Conservation (phyloP, 179 eudicot genomes). For the Camellia oleifera region DNA sequence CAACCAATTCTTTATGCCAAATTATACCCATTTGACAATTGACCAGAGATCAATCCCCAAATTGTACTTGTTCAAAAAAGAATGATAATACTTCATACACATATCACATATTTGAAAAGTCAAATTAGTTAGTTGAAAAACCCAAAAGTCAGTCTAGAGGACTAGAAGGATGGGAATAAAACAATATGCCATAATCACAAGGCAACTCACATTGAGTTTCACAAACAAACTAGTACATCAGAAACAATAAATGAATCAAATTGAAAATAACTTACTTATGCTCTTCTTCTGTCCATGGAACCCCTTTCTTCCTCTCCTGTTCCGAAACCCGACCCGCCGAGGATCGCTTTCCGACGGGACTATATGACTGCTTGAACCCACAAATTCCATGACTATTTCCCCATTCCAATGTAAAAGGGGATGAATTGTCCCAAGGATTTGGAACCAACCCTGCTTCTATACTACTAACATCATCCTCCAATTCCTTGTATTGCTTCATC, state of each 20-base stretch:
- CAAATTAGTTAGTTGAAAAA: too few relatives aligned
- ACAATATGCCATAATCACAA: background rate
- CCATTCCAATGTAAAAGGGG: slow-evolving; percentile 83
- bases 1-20: slow-evolving; percentile 2
- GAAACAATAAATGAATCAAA: background rate
- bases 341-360: slow-evolving; percentile 52
- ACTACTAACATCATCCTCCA: slow-evolving; percentile 82
- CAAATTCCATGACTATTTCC: slow-evolving; percentile 50
- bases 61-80: too few relatives aligned
- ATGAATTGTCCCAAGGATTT: slow-evolving; percentile 57
- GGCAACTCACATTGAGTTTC: background rate
- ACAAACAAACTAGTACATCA: background rate
- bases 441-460: slow-evolving; percentile 90
- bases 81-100: too few relatives aligned
- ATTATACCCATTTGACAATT: background rate
- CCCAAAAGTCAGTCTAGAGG: too few relatives aligned
- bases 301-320: slow-evolving; percentile 97
- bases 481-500: slow-evolving; percentile 67
- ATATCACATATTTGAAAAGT: too few relatives aligned
- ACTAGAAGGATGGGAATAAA: too few relatives aligned
- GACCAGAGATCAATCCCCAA: too few relatives aligned
- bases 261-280: slow-evolving; percentile 61
- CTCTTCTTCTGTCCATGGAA: slow-evolving; percentile 99
- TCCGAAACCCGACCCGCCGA: slow-evolving; percentile 49
- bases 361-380: slow-evolving; percentile 47